Base-by-base conservation (phyloP, 345 rosid species). In the Hibiscus tridactylites region DNA sequence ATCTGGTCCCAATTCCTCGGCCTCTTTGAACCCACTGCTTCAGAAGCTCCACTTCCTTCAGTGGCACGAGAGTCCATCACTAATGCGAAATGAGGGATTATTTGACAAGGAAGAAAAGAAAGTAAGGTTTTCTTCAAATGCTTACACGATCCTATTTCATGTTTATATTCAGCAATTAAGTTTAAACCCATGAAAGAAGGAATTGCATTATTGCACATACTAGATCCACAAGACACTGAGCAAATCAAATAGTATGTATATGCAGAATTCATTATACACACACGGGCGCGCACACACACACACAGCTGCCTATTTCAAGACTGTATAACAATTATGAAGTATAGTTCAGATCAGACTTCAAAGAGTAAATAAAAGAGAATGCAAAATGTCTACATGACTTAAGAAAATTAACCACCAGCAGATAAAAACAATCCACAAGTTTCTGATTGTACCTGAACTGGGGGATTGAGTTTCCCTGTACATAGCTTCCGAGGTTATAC, bases 391-490 rank as follows among this genome's bases (percentile, higher is more conserved):
- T 24, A 49, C 15, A 67, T 28, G 29, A 67, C 59, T 28, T 29
- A 3, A 35, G 17, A 66, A 24, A 49, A 37, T 50, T 50, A 16
- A 52, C 54, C 21, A 33, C 26, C 17, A 31, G 49, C 37, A 12
- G 46, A 49, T 29, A 17, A 42, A 64, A 26, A 47, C 3, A 63
- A 35, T 13, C 26, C 19, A n/a, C 1, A 29, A 19, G 12, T 11
- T 33, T 9, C 52, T 31, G 19, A n/a, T 49, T 71, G 66, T 82
- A 95, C 99, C 99, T 86, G 96, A 88, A 82, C 90, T 92, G 52
- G 97, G 90, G 0, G 97, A 92, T 57, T 88, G 92, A 76, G 92
- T 89, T 78, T 89, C 97, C 71, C 79, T 86, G 65, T 88, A 89
- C 37, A 83, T 73, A 31, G 65, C 78, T 50, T 88, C 97, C 42